A percentile compares a stretch with the other conserved stretches of the same genome.
These are phyloP conservation scores for Coemansia sp. DNA, from an alignment of 192 early-diverging fungal genomes.

Conservation along the genomic window DNA sequence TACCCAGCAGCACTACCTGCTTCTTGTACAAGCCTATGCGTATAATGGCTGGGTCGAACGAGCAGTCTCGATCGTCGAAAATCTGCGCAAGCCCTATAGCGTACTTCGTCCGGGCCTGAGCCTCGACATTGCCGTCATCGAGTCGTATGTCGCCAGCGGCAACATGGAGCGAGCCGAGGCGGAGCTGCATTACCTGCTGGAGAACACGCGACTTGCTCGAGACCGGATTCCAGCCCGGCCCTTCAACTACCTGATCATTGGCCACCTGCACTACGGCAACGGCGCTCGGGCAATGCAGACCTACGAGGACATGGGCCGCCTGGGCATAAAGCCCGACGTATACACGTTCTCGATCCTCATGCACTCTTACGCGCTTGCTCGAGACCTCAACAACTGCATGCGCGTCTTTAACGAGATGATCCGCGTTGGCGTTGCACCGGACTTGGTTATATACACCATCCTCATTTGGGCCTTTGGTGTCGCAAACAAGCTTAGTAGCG, in stretches of 20 bases:
- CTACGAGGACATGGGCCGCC: slow-evolving; percentile 77
- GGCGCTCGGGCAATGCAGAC: slow-evolving; percentile 75
- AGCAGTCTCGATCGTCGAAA: slow-evolving; percentile 43
- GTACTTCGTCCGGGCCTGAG: slow-evolving; percentile 24
- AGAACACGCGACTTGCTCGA: slow-evolving; percentile 33
- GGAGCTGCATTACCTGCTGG: slow-evolving; percentile 35
- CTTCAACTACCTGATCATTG: slow-evolving; percentile 53
- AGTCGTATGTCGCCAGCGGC: slow-evolving; percentile 46
- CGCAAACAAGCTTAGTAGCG: slow-evolving; percentile 10
- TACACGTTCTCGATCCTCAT: slow-evolving; percentile 84
- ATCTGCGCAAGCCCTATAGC: slow-evolving; percentile 42
- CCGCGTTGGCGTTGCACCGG: slow-evolving; percentile 49
- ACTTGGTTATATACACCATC: slow-evolving; percentile 52
- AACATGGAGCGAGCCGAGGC: slow-evolving; percentile 43
- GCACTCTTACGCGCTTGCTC: slow-evolving; percentile 71
- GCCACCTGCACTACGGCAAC: slow-evolving; percentile 49
- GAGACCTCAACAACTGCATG: slow-evolving; percentile 71
- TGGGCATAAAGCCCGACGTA: slow-evolving; percentile 76
- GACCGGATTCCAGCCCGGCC: slow-evolving; percentile 44
- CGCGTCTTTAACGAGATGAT: slow-evolving; percentile 67
- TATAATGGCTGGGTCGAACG: slow-evolving; percentile 46
- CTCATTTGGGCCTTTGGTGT: slow-evolving; percentile 48
- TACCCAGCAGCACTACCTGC: slow-evolving; percentile 47
- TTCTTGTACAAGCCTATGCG: slow-evolving; percentile 50
- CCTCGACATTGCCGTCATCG: slow-evolving; percentile 47